Evolutionary conservation across 2,329 filamentous ascomycete genomes (phyloP).

Genomic region (Penicillium digitatum): DNA sequence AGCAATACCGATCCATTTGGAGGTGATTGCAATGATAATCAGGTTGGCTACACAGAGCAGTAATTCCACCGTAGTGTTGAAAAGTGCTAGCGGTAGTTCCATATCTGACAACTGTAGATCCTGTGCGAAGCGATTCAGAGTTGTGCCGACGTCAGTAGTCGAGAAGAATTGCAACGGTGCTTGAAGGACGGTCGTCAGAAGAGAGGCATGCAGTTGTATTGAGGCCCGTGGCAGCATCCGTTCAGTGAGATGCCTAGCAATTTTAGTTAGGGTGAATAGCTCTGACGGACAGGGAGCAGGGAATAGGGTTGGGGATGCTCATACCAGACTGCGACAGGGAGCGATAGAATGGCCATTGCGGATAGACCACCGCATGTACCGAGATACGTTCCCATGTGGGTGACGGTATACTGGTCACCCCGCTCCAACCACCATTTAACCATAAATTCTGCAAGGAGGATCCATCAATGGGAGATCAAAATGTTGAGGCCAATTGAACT

Average conservation of each 20-base stretch:
- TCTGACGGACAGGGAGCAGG: too few relatives aligned
- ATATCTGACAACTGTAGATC: constrained; percentile 19
- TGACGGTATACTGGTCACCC: too few relatives aligned
- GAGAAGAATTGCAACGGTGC: constrained; percentile 8
- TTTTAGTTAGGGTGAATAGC: too few relatives aligned
- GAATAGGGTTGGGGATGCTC: too few relatives aligned
- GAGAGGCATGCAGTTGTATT: not conserved
- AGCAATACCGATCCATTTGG: not conserved
- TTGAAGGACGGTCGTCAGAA: not conserved
- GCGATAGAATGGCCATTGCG: too few relatives aligned
- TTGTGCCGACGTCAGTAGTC: constrained; percentile 6
- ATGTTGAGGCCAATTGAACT: not conserved
- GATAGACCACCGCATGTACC: too few relatives aligned
- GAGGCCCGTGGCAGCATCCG: not conserved
- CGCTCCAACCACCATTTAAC: too few relatives aligned
- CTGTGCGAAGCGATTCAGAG: constrained; percentile 15
- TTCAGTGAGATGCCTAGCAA: too few relatives aligned
- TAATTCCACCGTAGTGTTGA: not conserved
- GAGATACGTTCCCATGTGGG: too few relatives aligned
- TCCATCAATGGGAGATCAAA: not conserved
- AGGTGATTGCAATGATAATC: not conserved
- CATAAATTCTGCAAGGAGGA: too few relatives aligned
- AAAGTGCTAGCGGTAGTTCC: constrained; percentile 11
- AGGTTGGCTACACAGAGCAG: not conserved
- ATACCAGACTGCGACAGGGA: too few relatives aligned